Evolutionary conservation across 352 stramenopile species (phyloP), one percentile per base, ranked within the genome.

Genomic region (Ophiocytium majus): DNA sequence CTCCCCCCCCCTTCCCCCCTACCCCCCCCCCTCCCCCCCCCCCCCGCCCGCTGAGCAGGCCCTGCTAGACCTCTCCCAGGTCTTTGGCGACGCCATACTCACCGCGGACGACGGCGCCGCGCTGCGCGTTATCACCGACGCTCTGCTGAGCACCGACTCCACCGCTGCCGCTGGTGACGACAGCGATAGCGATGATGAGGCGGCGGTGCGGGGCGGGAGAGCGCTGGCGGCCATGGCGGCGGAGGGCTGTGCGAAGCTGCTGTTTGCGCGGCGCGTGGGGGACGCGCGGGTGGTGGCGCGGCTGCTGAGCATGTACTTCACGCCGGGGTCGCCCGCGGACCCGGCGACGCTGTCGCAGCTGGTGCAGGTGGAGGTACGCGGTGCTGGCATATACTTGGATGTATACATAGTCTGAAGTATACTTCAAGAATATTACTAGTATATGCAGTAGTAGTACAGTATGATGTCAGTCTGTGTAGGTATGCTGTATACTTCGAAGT

Each of bases 241-340:
- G 32, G 66, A 78, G 66, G 66, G 66, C 35, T 78, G 66, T 17
- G 66, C 66, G 35, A 78, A 78, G 66, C 66, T 78, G 35, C 32
- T 78, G 66, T 43, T 43, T 43, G 66, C 32, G 35, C 66, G 66
- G 32, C 32, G 35, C 32, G 32, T 78, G 5, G 32, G 5, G 32
- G 66, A 78, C 14, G 5, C 66, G 32, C 5, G 5, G 35, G 5
- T 78, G 35, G 5, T 78, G 5, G 66, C 32, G 32, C 66, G 66
- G 5, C 66, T 78, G 32, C 32, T 78, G 5, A 14, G 5, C 66
- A 78, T 78, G 66, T 78, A 78, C 35, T 78, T 78, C 35, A 78
- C 35, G 32, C 66, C 66, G 35, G 66, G 66, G 14, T 78, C 66
- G 35, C 66, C 66, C 32, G 66, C 66, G 35, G 66, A 78, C 35